A percentile compares a stretch with the other conserved stretches of the same genome.
These are phyloP conservation scores for Pseudopediastrum boryanum DNA, from an alignment of 139 green algal genomes.

Conservation along the genomic window DNA sequence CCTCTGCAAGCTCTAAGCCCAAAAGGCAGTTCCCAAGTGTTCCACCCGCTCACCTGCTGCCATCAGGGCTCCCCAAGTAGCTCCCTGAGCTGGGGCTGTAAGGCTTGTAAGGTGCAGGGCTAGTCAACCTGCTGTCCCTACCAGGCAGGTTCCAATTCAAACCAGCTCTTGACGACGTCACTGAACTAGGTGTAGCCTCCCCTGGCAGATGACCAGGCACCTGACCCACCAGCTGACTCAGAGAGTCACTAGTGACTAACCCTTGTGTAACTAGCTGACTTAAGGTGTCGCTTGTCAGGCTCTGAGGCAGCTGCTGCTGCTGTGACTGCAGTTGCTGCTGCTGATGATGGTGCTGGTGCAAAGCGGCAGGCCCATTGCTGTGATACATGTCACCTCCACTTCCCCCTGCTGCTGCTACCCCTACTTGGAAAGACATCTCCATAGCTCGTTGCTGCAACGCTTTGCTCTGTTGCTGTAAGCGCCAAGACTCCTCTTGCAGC, in stretches of 20 bases:
- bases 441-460: slow-evolving; percentile 43
- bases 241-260: neutral
- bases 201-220: neutral
- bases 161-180: neutral
- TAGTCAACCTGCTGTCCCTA: too few relatives aligned
- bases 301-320: neutral
- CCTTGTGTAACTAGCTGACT: neutral
- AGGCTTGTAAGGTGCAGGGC: too few relatives aligned
- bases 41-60: too few relatives aligned
- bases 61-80: too few relatives aligned
- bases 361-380: neutral
- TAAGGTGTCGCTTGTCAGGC: neutral
- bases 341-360: slow-evolving; percentile 15
- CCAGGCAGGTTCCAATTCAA: too few relatives aligned
- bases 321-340: slow-evolving; percentile 14
- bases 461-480: slow-evolving; percentile 47
- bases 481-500: slow-evolving; percentile 51
- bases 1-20: too few relatives aligned
- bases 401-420: slow-evolving; percentile 9
- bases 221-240: neutral
- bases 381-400: neutral
- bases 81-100: too few relatives aligned
- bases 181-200: neutral
- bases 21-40: too few relatives aligned
- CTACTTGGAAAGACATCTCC: slow-evolving; percentile 41